These are phyloP conservation scores for Botryosphaeria dothidea DNA, from an alignment of 2,329 filamentous ascomycete genomes.

Conservation along the genomic window DNA sequence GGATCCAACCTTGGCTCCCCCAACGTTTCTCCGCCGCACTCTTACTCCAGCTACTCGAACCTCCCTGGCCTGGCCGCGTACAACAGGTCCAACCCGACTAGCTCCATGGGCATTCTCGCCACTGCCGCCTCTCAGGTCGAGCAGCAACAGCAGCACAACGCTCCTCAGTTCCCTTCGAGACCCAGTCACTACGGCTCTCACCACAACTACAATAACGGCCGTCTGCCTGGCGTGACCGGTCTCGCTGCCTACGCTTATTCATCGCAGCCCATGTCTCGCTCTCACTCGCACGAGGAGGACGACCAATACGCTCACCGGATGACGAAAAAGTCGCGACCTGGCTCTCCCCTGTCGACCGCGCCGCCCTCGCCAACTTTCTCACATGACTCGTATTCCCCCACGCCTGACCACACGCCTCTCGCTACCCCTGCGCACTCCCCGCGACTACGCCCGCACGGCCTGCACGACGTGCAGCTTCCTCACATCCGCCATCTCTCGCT, in stretches of 20 bases:
- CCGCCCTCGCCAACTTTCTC: conserved; percentile 96
- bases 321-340: conserved; percentile 86
- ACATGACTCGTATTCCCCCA: conserved; percentile 91
- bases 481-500: conserved; percentile 75
- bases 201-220: conserved; percentile 55
- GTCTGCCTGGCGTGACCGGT: conserved; percentile 54
- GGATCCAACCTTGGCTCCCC: conserved; percentile 86
- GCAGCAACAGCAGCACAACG: conserved; percentile 56
- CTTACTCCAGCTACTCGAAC: conserved; percentile 66
- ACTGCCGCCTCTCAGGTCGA: conserved; percentile 68
- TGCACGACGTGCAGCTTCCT: conserved; percentile 76
- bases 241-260: conserved; percentile 60
- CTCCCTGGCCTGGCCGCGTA: conserved; percentile 61
- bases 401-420: conserved; percentile 96
- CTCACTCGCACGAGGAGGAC: conserved; percentile 81
- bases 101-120: conserved; percentile 65
- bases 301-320: conserved; percentile 75
- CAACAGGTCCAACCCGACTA: conserved; percentile 41
- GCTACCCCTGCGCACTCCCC: conserved; percentile 95
- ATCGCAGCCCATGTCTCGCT: conserved; percentile 82
- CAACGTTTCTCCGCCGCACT: conserved; percentile 93
- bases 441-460: conserved; percentile 75
- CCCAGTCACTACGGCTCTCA: conserved; percentile 39
- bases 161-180: conserved; percentile 32
- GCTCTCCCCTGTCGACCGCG: conserved; percentile 92